These are phyloP conservation scores for Malus fusca DNA, from an alignment of 306 rosid species.

Conservation along the genomic window DNA sequence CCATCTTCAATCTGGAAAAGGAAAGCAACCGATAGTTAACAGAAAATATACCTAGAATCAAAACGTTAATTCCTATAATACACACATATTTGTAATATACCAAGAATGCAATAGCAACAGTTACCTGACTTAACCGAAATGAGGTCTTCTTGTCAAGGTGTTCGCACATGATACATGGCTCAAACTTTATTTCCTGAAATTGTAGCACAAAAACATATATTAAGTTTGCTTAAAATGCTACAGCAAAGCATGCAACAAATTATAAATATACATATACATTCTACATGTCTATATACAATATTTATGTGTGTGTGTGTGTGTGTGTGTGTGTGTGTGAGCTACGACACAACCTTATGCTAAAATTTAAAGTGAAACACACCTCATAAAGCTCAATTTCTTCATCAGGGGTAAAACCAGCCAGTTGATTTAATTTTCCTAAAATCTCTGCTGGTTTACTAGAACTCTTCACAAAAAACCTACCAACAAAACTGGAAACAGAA, in stretches of 20 bases:
- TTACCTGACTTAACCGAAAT: constrained; percentile 64
- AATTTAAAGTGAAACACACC: constrained; percentile 31
- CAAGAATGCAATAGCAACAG: neutral
- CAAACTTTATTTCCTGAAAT: constrained; percentile 76
- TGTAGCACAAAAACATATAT: neutral
- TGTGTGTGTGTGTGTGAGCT: neutral
- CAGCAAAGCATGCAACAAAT: neutral
- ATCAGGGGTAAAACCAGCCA: constrained; percentile 74
- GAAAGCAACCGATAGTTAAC: too few species aligned
- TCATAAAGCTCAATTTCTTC: constrained; percentile 75
- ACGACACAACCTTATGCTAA: neutral
- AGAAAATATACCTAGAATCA: too few species aligned
- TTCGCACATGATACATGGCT: constrained; percentile 73
- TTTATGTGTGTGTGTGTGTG: too few species aligned
- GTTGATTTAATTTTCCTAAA: constrained; percentile 49
- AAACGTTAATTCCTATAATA: too few species aligned
- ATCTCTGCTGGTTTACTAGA: constrained; percentile 63
- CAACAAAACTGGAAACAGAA: constrained; percentile 50
- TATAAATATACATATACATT: neutral
- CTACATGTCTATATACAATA: neutral
- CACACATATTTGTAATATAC: too few species aligned
- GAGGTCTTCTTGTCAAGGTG: constrained; percentile 49
- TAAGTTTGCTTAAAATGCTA: neutral
- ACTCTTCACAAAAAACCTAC: constrained; percentile 64
- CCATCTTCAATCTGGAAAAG: constrained; percentile 80